Conservation (phyloP, 768 basidiomycete species). For the Lepiota venenata region DNA sequence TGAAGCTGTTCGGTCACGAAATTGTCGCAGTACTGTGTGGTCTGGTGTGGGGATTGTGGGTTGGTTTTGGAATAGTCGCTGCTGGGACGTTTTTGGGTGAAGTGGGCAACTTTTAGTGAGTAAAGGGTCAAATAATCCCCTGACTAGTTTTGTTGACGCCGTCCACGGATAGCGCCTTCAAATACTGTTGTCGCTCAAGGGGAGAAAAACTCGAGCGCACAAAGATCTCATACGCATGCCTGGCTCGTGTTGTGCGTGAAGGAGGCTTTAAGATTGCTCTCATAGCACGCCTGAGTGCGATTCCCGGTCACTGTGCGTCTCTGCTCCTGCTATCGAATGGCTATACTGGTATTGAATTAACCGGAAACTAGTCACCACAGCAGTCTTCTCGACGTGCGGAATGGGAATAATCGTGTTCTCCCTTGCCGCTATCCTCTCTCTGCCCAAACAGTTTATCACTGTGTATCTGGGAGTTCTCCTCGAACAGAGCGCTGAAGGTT, state of each 20-base stretch:
- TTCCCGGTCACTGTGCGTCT: slow-evolving; percentile 79
- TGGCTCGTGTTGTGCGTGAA: slow-evolving; percentile 70
- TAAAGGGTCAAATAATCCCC: slow-evolving; percentile 11
- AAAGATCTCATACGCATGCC: slow-evolving; percentile 56
- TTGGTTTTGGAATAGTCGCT: slow-evolving; percentile 83
- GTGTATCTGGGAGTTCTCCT: slow-evolving; percentile 87
- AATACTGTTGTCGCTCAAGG: slow-evolving; percentile 69
- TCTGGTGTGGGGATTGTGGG: slow-evolving; percentile 85
- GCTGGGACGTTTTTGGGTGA: slow-evolving; percentile 85
- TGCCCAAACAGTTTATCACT: slow-evolving; percentile 90
- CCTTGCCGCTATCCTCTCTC: slow-evolving; percentile 74
- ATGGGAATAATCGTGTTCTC: slow-evolving; percentile 79
- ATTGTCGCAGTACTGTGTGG: slow-evolving; percentile 87
- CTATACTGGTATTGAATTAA: slow-evolving; percentile 8
- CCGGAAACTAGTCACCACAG: slow-evolving; percentile 65
- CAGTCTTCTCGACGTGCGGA: slow-evolving; percentile 86
- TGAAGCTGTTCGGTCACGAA: slow-evolving; percentile 86
- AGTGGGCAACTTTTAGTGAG: slow-evolving; percentile 84
- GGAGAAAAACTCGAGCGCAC: slow-evolving; percentile 70
- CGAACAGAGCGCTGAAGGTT: slow-evolving; percentile 44
- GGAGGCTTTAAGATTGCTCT: slow-evolving; percentile 87
- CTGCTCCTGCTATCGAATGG: neutral
- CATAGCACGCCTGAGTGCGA: slow-evolving; percentile 74
- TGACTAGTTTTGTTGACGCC: slow-evolving; percentile 1
- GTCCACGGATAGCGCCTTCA: slow-evolving; percentile 62